Percentiles rank a stretch among this genome's conserved stretches.
phyloP scores from a whole-genome alignment of 345 rosid genomes.

The Eucalyptus albens region DNA sequence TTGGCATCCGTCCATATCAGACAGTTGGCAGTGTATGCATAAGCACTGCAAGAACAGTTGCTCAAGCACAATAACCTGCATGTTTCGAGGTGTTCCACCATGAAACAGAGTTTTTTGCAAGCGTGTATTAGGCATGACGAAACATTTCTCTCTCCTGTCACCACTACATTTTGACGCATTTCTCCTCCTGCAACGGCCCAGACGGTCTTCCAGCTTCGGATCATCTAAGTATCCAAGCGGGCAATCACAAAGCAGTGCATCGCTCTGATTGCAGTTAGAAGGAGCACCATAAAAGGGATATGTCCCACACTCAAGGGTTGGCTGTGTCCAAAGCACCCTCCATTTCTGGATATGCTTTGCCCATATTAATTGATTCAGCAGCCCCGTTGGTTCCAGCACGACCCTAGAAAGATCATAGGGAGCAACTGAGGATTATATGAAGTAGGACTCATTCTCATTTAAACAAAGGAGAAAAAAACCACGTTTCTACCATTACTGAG shows the following conservation, averaged over 20 bases:
- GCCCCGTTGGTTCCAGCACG: neutral
- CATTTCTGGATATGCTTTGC: neutral
- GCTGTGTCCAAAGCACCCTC: constrained; percentile 1
- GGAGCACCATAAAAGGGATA: constrained; percentile 12
- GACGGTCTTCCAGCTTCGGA: neutral
- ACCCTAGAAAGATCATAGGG: neutral
- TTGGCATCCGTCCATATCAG: neutral
- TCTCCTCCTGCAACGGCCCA: neutral
- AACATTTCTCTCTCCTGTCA: neutral
- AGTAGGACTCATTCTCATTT: neutral
- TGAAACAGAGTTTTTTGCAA: neutral
- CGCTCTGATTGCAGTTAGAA: neutral
- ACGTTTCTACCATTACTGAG: neutral
- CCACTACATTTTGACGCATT: neutral
- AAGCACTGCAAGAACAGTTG: constrained; percentile 18
- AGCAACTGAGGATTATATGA: neutral
- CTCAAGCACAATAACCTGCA: constrained; percentile 8
- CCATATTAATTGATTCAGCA: neutral
- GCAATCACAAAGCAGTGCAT: neutral
- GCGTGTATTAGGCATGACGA: neutral
- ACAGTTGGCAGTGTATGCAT: constrained; percentile 1
- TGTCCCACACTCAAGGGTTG: neutral
- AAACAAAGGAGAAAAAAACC: neutral
- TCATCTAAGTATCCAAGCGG: neutral
- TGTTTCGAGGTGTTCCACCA: neutral